A percentile compares a stretch with the other conserved stretches of the same genome.
phyloP scores from a whole-genome alignment of 2,329 filamentous ascomycete genomes.

The Polychaeton citri region DNA sequence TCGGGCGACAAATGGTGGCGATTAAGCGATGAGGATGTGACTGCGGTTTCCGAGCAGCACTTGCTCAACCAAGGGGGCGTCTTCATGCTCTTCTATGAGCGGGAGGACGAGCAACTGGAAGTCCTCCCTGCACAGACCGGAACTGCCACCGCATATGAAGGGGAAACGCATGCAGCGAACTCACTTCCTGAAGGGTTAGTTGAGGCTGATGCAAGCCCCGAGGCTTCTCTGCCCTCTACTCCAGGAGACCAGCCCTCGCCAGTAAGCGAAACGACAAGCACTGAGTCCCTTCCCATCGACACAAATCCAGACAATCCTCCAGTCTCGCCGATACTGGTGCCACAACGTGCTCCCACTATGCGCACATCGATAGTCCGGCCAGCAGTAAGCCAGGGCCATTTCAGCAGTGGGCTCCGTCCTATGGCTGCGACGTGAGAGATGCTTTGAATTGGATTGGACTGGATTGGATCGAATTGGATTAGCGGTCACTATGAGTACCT shows the following conservation, averaged over 20 bases:
- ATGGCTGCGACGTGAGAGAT: slow-evolving; percentile 3
- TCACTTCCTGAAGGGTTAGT: not conserved
- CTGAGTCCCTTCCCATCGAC: slow-evolving; percentile 1
- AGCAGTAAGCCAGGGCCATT: slow-evolving; percentile 1
- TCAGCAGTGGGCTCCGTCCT: slow-evolving; percentile 1
- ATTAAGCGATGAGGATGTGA: slow-evolving; percentile 79
- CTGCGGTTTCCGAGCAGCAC: slow-evolving; percentile 55
- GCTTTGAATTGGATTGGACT: no score
- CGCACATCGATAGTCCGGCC: slow-evolving; percentile 1
- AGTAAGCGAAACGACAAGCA: slow-evolving; percentile 51
- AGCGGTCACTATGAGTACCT: no score
- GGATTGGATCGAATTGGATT: no score
- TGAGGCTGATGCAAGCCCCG: slow-evolving; percentile 1
- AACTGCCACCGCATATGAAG: not conserved
- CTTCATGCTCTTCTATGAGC: slow-evolving; percentile 97
- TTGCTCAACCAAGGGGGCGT: slow-evolving; percentile 68
- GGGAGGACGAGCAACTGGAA: slow-evolving; percentile 11
- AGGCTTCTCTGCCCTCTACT: no score
- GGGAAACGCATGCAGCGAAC: not conserved
- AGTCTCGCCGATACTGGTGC: not conserved
- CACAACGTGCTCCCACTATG: not conserved
- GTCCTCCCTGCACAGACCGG: not conserved
- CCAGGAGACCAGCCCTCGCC: no score
- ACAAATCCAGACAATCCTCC: not conserved
- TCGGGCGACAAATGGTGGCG: slow-evolving; percentile 62